Evolutionary conservation across 306 rosid genomes (phyloP).

Genomic region (Rosa lucieae): DNA sequence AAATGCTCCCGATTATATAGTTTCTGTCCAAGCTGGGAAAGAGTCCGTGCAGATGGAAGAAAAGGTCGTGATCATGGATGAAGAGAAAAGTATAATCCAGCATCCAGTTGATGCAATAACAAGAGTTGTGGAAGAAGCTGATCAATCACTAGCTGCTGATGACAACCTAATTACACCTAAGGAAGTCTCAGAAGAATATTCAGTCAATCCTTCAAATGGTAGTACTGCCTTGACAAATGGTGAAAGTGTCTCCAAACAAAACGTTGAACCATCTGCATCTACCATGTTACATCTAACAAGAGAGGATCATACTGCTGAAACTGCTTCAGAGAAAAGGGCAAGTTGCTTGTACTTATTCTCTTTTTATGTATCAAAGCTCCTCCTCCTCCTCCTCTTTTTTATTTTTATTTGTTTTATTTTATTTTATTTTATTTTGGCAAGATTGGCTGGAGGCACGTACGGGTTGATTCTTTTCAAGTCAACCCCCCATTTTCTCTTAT

Average conservation of each 20-base stretch:
- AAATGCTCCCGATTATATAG: constrained; percentile 40
- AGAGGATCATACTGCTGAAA: constrained; percentile 44
- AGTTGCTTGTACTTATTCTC: constrained; percentile 40
- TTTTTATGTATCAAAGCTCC: constrained; percentile 1
- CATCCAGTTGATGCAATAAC: constrained; percentile 36
- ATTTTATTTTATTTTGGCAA: not conserved
- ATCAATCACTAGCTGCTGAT: constrained; percentile 39
- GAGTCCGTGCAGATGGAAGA: constrained; percentile 50
- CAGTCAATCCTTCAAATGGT: constrained; percentile 32
- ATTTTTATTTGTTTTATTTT: no score
- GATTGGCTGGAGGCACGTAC: not conserved
- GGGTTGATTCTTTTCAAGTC: not conserved
- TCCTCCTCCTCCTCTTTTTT: no score
- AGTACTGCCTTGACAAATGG: constrained; percentile 33
- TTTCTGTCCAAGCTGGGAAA: constrained; percentile 37
- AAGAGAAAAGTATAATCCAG: constrained; percentile 55
- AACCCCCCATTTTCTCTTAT: not conserved
- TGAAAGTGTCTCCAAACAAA: constrained; percentile 38
- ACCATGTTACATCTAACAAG: constrained; percentile 36
- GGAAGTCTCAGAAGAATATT: constrained; percentile 43
- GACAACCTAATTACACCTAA: constrained; percentile 38
- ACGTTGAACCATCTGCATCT: constrained; percentile 41
- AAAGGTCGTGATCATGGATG: constrained; percentile 67
- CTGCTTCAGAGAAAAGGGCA: constrained; percentile 54
- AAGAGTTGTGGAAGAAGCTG: constrained; percentile 35